Evolutionary conservation across 208 protist genomes (phyloP), one percentile per base, ranked within the genome.

Genomic region (Herpetomonas tarakana): DNA sequence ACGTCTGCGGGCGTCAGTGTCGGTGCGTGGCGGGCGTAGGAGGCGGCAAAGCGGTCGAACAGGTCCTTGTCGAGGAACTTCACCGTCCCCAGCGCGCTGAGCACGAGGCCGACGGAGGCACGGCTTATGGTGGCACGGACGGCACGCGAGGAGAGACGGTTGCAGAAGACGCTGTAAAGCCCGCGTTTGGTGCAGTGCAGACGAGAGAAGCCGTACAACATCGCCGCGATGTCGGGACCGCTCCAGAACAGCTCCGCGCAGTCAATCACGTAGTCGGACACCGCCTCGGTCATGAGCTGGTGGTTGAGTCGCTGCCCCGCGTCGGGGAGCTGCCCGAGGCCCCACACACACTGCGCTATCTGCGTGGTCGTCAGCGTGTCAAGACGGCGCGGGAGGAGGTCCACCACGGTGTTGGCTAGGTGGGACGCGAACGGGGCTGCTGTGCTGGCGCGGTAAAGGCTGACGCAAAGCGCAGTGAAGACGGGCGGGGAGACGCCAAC

Each of bases 11-110:
- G 66, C 12, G 65, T 51, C 19, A 95, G 74, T 6, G 62, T 58
- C 7, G 66, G 52, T 1, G 73, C 72, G 49, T 88, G 51, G 0
- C 52, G 53, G 18, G 73, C 41, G 27, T 77, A 83, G 12, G 63
- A 31, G 11, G 24, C 44, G 2, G 70, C 62, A n/a, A 92, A 64
- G 9, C 51, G 58, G 52, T 92, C 78, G 54, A 91, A 69, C 26
- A 95, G 68, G 29, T 62, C 39, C 58, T 88, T 73, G 58, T 95
- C 78, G 19, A 95, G 60, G 62, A 84, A 95, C 47, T 84, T 84
- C 12, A 54, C 78, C 7, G 68, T 59, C 18, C 89, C 89, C 67
- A 92, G 83, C n/a, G 85, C 89, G 30, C 53, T 65, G 30, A 95
- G 54, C 19, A 71, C 65, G 4, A 89, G 54, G 16, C 62, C 77